phyloP scores from a whole-genome alignment of 768 basidiomycete genomes.

The Hypholoma fasciculare region DNA sequence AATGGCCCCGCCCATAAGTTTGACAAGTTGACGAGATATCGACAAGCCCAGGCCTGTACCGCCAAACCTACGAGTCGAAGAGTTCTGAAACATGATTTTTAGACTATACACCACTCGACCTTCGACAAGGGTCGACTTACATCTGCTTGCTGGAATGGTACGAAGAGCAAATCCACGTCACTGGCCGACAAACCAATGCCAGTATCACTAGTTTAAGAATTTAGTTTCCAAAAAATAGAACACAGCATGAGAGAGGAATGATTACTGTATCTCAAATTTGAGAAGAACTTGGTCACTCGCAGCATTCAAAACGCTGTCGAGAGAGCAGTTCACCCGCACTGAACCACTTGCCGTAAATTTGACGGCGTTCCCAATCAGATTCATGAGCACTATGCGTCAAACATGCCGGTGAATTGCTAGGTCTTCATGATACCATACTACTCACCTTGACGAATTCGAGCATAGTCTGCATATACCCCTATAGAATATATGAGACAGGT shows the following conservation, averaged over 20 bases:
- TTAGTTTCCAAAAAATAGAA: neutral
- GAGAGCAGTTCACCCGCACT: conserved; percentile 60
- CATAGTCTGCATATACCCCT: conserved; percentile 77
- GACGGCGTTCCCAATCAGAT: conserved; percentile 74
- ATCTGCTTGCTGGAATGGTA: conserved; percentile 78
- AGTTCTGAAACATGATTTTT: conserved; percentile 41
- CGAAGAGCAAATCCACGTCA: conserved; percentile 67
- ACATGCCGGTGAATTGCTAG: neutral
- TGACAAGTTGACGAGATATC: conserved; percentile 73
- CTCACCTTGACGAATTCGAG: conserved; percentile 70
- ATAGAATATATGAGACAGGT: neutral
- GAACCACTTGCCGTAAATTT: conserved; percentile 70
- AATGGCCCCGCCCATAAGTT: conserved; percentile 75
- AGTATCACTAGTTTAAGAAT: conserved; percentile 49
- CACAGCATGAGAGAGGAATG: conserved; percentile 3
- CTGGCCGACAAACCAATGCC: conserved; percentile 70
- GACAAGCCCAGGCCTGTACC: conserved; percentile 78
- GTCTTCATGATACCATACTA: conserved; percentile 1
- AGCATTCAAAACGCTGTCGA: conserved; percentile 35
- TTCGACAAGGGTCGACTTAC: conserved; percentile 21
- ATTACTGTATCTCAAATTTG: conserved; percentile 68
- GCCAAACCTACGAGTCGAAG: conserved; percentile 73
- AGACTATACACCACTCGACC: neutral
- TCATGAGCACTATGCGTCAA: conserved; percentile 60
- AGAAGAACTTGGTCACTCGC: conserved; percentile 46